Evolutionary conservation across 2,329 filamentous ascomycete species (phyloP).

Genomic region (Cercospora zeae-maydis): DNA sequence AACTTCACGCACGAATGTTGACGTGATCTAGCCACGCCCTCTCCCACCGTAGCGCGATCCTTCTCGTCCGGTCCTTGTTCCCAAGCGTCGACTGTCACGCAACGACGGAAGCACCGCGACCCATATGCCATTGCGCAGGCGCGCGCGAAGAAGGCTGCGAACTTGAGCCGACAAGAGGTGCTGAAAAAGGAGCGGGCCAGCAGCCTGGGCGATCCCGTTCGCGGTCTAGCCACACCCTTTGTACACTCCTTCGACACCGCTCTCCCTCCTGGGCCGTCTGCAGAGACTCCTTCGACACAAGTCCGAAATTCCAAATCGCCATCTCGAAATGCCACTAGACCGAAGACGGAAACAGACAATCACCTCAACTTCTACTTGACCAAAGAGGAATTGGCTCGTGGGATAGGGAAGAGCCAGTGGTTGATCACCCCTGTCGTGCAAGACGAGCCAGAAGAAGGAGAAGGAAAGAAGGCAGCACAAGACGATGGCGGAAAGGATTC

Average conservation of each 20-base stretch:
- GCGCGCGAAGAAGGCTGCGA: conserved; percentile 77
- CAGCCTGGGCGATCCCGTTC: conserved; percentile 71
- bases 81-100: conserved; percentile 54
- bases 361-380: conserved; percentile 75
- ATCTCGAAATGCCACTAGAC: conserved; percentile 15
- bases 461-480: background rate
- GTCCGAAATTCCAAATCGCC: conserved; percentile 14
- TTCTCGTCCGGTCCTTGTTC: conserved; percentile 64
- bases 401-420: conserved; percentile 63
- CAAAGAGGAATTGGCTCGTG: conserved; percentile 61
- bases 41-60: conserved; percentile 29
- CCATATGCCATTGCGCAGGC: conserved; percentile 80
- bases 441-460: conserved; percentile 1
- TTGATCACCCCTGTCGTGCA: conserved; percentile 41
- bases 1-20: background rate
- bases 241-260: conserved; percentile 73
- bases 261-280: conserved; percentile 35
- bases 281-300: conserved; percentile 23
- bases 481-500: background rate
- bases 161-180: conserved; percentile 69
- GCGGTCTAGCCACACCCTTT: conserved; percentile 76
- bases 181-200: conserved; percentile 63
- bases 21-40: conserved; percentile 15
- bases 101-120: conserved; percentile 66
- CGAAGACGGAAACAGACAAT: conserved; percentile 30